Conservation (phyloP, 495 filamentous ascomycete species). For the Hypoxylon perforatum region DNA sequence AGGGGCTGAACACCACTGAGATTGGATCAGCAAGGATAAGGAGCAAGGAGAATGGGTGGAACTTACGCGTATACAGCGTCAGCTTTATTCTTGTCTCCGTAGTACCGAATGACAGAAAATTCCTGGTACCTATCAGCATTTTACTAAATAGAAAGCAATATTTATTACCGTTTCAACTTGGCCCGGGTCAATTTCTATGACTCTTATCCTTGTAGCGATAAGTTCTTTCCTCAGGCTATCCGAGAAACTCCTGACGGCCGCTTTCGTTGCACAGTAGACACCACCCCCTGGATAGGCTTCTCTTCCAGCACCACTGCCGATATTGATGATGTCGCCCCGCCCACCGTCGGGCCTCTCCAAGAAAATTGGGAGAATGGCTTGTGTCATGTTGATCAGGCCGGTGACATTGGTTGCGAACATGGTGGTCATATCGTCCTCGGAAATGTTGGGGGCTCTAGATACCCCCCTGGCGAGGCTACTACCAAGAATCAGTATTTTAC, state of each 20-base stretch:
- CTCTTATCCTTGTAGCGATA: conserved; percentile 82
- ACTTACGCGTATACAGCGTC: conserved; percentile 93
- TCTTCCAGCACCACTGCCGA: conserved; percentile 93
- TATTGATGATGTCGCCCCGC: conserved; percentile 93
- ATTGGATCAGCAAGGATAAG: too few relatives aligned
- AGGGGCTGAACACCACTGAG: conserved; percentile 91
- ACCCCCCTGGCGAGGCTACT: conserved; percentile 90
- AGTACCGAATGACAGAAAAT: conserved; percentile 92
- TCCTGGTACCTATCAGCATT: too few relatives aligned
- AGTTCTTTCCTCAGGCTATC: conserved; percentile 92
- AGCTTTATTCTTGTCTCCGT: conserved; percentile 93
- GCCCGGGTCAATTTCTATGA: conserved; percentile 94
- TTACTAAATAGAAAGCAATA: too few relatives aligned
- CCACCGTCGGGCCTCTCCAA: conserved; percentile 82
- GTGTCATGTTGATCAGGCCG: conserved; percentile 96
- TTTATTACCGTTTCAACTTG: conserved; percentile 89
- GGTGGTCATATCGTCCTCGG: conserved; percentile 80
- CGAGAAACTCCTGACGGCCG: conserved; percentile 89
- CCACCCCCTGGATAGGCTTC: conserved; percentile 90
- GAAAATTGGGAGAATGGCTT: conserved; percentile 87
- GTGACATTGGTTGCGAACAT: conserved; percentile 96
- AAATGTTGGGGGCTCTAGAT: conserved; percentile 86
- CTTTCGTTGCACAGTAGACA: conserved; percentile 98
- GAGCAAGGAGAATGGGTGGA: too few relatives aligned
- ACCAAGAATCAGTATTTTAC: conserved; percentile 11